These are phyloP conservation scores for Leptographium radiaticola DNA, from an alignment of 2,329 filamentous ascomycete genomes.

Conservation along the genomic window DNA sequence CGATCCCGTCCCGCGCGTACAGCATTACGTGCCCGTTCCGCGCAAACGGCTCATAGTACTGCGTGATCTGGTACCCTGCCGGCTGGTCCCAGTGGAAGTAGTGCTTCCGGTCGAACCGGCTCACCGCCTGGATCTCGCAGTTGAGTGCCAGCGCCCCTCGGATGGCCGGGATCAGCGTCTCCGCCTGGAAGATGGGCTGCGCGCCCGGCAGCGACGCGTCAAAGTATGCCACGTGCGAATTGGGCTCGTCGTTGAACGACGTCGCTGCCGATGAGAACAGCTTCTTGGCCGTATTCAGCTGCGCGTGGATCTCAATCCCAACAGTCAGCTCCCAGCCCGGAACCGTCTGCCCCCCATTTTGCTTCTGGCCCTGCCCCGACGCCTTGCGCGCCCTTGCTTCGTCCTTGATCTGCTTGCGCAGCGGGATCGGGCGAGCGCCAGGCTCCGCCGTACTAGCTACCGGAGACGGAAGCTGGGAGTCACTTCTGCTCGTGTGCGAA, in stretches of 20 bases:
- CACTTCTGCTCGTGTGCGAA: not conserved
- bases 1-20: slow-evolving; percentile 64
- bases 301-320: slow-evolving; percentile 93
- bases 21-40: slow-evolving; percentile 61
- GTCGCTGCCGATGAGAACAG: slow-evolving; percentile 69
- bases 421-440: slow-evolving; percentile 25
- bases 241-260: slow-evolving; percentile 52
- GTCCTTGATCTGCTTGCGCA: slow-evolving; percentile 62
- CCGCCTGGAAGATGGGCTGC: slow-evolving; percentile 74
- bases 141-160: slow-evolving; percentile 75
- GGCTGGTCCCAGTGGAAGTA: slow-evolving; percentile 99
- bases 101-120: slow-evolving; percentile 89
- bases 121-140: slow-evolving; percentile 63
- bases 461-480: not conserved
- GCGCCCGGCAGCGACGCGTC: slow-evolving; percentile 82
- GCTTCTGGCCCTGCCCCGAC: slow-evolving; percentile 30
- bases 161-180: slow-evolving; percentile 76
- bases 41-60: slow-evolving; percentile 70
- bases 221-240: slow-evolving; percentile 79
- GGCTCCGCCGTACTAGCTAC: too few relatives aligned
- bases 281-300: slow-evolving; percentile 79
- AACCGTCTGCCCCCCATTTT: slow-evolving; percentile 35
- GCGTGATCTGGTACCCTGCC: slow-evolving; percentile 91
- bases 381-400: slow-evolving; percentile 40
- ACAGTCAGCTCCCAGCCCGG: slow-evolving; percentile 84